A percentile compares a stretch with the other conserved stretches of the same genome.
These are phyloP conservation scores for Calonectria henricotiae DNA, from an alignment of 2,329 filamentous ascomycete species.

Conservation along the genomic window DNA sequence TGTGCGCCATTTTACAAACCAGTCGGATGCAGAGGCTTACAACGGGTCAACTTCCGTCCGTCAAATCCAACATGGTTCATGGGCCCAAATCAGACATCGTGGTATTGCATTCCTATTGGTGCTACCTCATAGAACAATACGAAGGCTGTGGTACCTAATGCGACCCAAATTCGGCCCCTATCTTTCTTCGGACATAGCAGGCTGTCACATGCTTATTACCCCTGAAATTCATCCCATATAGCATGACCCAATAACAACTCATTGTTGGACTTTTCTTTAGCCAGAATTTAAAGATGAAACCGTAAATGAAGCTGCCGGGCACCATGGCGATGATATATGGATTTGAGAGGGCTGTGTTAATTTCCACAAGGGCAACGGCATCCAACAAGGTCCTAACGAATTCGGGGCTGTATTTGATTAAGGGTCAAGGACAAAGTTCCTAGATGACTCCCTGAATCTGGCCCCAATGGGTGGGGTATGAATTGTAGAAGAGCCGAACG, in stretches of 20 bases:
- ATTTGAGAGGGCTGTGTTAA: too few relatives aligned
- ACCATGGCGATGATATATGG: neutral
- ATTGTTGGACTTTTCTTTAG: neutral
- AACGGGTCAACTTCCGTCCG: too few relatives aligned
- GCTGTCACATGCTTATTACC: neutral
- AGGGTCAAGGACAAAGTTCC: too few relatives aligned
- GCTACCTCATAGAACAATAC: neutral
- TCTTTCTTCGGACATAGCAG: neutral
- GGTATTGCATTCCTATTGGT: neutral
- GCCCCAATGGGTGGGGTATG: too few relatives aligned
- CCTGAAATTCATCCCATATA: too few relatives aligned
- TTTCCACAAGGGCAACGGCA: too few relatives aligned
- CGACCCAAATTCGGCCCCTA: neutral
- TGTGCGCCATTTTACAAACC: too few relatives aligned
- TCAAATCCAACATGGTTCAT: neutral
- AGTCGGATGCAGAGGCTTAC: too few relatives aligned
- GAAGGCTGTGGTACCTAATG: neutral
- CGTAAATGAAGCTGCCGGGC: neutral
- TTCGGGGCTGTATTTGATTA: too few relatives aligned
- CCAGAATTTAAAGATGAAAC: neutral
- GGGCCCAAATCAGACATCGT: neutral
- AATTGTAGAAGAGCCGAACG: too few relatives aligned
- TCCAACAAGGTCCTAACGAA: too few relatives aligned
- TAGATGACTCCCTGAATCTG: too few relatives aligned
- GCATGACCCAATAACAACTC: neutral